Evolutionary conservation across 2,329 filamentous ascomycete species (phyloP).

Genomic region (Aureobasidium melanogenum): DNA sequence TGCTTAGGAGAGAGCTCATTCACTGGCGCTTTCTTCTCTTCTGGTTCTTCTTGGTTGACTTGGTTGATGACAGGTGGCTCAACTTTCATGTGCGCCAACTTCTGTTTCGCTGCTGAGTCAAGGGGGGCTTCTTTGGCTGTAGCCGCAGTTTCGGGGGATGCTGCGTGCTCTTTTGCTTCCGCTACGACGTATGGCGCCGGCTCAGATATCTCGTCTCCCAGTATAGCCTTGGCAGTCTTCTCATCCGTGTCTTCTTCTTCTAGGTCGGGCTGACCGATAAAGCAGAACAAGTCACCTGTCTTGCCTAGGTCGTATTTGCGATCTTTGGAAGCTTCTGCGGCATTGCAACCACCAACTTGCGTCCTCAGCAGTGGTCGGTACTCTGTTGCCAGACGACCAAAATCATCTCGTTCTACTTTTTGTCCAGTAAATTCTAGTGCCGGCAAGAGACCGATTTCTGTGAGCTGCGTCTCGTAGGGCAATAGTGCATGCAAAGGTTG

Average conservation of each 20-base stretch:
- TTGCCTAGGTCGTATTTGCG: conserved; percentile 28
- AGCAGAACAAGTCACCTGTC: conserved; percentile 59
- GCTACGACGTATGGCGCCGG: not conserved
- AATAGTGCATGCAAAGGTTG: conserved; percentile 36
- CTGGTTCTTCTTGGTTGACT: not conserved
- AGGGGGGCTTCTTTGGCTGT: not conserved
- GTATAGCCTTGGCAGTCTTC: conserved; percentile 4
- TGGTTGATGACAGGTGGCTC: not conserved
- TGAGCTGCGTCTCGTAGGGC: conserved; percentile 40
- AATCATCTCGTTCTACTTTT: conserved; percentile 27
- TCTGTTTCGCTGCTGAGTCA: conserved; percentile 8
- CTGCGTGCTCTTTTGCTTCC: not conserved
- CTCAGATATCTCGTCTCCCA: not conserved
- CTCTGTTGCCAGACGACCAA: conserved; percentile 38
- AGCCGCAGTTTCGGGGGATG: not conserved
- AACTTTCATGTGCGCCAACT: not conserved
- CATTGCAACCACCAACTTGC: conserved; percentile 58
- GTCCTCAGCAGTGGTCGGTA: conserved; percentile 53
- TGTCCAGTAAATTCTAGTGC: conserved; percentile 58
- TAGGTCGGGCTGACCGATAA: conserved; percentile 17
- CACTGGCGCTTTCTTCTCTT: not conserved
- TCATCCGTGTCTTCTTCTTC: not conserved
- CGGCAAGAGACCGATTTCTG: conserved; percentile 43
- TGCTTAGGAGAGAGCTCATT: not conserved
- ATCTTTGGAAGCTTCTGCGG: conserved; percentile 26